These are phyloP conservation scores for Trichothecium sympodiale DNA, from an alignment of 2,329 filamentous ascomycete species.

Conservation along the genomic window DNA sequence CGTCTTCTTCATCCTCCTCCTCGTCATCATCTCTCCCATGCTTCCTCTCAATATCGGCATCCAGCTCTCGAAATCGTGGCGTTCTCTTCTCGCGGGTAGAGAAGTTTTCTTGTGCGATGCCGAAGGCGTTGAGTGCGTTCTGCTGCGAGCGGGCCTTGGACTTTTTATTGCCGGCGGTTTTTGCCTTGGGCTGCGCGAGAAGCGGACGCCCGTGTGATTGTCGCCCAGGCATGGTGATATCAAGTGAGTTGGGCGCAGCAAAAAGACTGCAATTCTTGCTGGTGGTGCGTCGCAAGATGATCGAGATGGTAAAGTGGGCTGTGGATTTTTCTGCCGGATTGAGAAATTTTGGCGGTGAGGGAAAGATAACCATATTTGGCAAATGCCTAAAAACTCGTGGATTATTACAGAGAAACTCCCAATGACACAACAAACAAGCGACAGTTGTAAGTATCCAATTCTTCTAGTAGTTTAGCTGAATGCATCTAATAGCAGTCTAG, in stretches of 20 bases:
- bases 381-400: no score
- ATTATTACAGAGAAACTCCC: no score
- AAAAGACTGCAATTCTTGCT: neutral
- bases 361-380: no score
- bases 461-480: no score
- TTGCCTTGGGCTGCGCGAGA: slow-evolving; percentile 24
- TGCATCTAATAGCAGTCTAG: no score
- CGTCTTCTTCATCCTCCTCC: slow-evolving; percentile 39
- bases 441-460: no score
- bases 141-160: slow-evolving; percentile 37
- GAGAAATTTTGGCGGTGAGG: slow-evolving; percentile 20
- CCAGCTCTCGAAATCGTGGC: slow-evolving; percentile 39
- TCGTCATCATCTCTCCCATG: slow-evolving; percentile 32
- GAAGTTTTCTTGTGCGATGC: slow-evolving; percentile 43
- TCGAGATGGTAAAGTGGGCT: neutral
- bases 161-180: slow-evolving; percentile 22
- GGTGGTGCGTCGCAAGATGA: neutral
- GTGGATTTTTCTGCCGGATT: slow-evolving; percentile 14
- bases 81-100: slow-evolving; percentile 35
- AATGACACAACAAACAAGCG: no score
- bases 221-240: slow-evolving; percentile 40
- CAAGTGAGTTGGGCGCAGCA: neutral
- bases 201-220: slow-evolving; percentile 47
- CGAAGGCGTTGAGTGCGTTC: slow-evolving; percentile 45
- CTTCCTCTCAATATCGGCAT: slow-evolving; percentile 33